Evolutionary conservation across 208 protist genomes (phyloP).

Genomic region (Trypanosoma cruzi): DNA sequence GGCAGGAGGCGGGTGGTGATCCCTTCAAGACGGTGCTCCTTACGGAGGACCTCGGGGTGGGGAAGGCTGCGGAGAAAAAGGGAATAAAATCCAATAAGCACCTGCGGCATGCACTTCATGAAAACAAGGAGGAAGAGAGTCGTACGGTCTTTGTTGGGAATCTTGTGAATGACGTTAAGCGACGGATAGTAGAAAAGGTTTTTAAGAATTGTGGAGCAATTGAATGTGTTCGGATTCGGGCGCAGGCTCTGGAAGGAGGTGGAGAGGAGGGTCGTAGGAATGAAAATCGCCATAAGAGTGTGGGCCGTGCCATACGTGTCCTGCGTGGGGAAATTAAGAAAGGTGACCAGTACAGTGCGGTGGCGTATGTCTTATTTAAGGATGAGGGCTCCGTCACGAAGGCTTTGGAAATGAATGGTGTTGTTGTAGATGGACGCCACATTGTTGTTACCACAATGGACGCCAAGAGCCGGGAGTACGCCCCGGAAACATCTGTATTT

Average conservation of each 20-base stretch:
- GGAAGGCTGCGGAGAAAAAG: conserved; percentile 33
- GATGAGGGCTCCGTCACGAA: conserved; percentile 41
- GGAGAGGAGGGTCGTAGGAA: conserved; percentile 2
- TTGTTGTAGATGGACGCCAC: conserved; percentile 80
- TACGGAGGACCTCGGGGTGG: conserved; percentile 33
- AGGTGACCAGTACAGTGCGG: conserved; percentile 77
- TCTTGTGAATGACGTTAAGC: conserved; percentile 81
- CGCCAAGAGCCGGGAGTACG: conserved; percentile 58
- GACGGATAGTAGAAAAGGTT: conserved; percentile 67
- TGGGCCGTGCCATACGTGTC: conserved; percentile 81
- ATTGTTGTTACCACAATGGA: conserved; percentile 83
- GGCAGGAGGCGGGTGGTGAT: conserved; percentile 5
- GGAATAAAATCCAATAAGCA: conserved; percentile 36
- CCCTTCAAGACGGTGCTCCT: conserved; percentile 60
- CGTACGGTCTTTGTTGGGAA: conserved; percentile 93
- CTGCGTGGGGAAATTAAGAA: conserved; percentile 87
- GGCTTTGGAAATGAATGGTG: conserved; percentile 57
- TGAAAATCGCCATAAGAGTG: conserved; percentile 39
- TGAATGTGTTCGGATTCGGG: conserved; percentile 75
- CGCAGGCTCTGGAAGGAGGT: conserved; percentile 62
- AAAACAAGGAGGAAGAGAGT: conserved; percentile 83
- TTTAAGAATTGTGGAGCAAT: conserved; percentile 85
- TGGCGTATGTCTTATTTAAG: conserved; percentile 88
- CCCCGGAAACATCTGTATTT: conserved; percentile 88
- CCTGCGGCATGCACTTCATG: conserved; percentile 76